Base-by-base conservation (phyloP, 257 asterid genomes). In the Coffea canephora region DNA sequence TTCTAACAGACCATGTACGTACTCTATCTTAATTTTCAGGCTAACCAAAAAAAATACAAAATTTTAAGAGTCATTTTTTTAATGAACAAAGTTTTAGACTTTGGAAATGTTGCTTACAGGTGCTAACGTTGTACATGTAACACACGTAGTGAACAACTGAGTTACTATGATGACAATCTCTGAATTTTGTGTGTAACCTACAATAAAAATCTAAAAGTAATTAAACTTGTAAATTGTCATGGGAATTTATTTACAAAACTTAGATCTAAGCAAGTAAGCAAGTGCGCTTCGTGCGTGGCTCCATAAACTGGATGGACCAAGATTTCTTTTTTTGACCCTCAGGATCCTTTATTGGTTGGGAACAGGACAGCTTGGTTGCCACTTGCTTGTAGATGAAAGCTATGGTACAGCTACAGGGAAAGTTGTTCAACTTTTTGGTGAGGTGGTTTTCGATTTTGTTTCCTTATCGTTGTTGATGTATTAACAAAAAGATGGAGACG, bases 401-500 rank as follows among this genome's bases (percentile, higher is more conserved):
- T 4, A 34, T 39, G 45, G 73, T 15, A 80, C 70, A 83, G 48
- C 49, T 46, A 41, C 1, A 75, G 54, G 45, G 34, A 81, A 80
- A 81, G 83, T 69, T 18, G 74, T 71, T 81, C 27, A 34, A 27
- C 69, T 62, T 67, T 54, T 54, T 75, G 59, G 75, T 77, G 65
- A 55, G 70, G 77, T 72, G 69, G 78, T 25, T 85, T 73, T 77
- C 79, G 72, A 50, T 13, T 71, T 64, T 49, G n/a, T 55, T 69
- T 39, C 11, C 18, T 36, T 52, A 55, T 81, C 14, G n/a, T n/a
- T n/a, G 69, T 11, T 57, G 64, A 73, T 55, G 41, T 57, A 4
- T 9, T 6, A 77, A 52, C 75, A 54, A 74, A 73, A 41, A 61
- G 50, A 69, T 16, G 45, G 25, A 75, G 52, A 69, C 52, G 45